phyloP scores from a whole-genome alignment of 2,329 filamentous ascomycete genomes.

The Penicillium sp. region DNA sequence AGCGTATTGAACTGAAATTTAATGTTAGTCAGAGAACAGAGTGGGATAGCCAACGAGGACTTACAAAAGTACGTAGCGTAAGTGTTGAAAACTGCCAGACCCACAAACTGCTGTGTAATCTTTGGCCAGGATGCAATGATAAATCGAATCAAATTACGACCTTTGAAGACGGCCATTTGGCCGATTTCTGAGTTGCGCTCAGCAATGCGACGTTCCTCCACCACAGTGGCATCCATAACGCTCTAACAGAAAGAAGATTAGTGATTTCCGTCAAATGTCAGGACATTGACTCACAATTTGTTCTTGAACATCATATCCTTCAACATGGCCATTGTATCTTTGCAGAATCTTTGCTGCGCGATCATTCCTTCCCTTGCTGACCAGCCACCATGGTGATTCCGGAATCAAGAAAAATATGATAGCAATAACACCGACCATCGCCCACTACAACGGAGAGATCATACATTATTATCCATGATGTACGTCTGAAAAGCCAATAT shows the following conservation, averaged over 20 bases:
- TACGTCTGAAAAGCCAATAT: too few relatives aligned
- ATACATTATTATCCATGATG: too few relatives aligned
- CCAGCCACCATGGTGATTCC: slow-evolving; percentile 43
- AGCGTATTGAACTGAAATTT: slow-evolving; percentile 38
- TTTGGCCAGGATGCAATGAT: slow-evolving; percentile 43
- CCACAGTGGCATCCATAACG: slow-evolving; percentile 38
- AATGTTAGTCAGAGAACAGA: not conserved
- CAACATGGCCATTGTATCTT: slow-evolving; percentile 28
- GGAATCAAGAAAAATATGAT: slow-evolving; percentile 40
- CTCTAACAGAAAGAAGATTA: slow-evolving; percentile 19
- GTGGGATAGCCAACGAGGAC: slow-evolving; percentile 1
- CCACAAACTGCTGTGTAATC: slow-evolving; percentile 43
- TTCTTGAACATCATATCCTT: slow-evolving; percentile 35
- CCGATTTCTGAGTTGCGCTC: slow-evolving; percentile 30
- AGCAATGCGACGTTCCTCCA: slow-evolving; percentile 33
- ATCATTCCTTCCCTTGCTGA: slow-evolving; percentile 33
- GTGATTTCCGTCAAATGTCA: not conserved
- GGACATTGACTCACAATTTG: slow-evolving; percentile 26
- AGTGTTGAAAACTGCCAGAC: slow-evolving; percentile 41
- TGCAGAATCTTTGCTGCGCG: slow-evolving; percentile 32
- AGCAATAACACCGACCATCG: slow-evolving; percentile 44
- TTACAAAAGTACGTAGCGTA: slow-evolving; percentile 44
- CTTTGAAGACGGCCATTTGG: slow-evolving; percentile 38
- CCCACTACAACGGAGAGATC: slow-evolving; percentile 36
- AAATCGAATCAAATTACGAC: slow-evolving; percentile 40